Conservation (phyloP, 2,329 filamentous ascomycete genomes). For the Ustilaginoidea virens region DNA sequence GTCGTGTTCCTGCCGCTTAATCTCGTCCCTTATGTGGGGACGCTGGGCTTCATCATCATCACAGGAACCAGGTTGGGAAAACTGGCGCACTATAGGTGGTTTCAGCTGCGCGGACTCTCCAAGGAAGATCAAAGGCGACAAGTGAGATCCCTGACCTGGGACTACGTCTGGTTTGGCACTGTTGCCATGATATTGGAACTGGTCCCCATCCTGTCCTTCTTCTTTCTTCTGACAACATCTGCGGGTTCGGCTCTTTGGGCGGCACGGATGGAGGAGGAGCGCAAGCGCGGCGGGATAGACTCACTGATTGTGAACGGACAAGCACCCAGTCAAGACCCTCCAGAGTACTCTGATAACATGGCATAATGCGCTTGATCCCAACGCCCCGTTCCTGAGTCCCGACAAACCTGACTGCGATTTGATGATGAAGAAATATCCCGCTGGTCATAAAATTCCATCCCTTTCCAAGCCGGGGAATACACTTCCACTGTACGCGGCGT, state of each 20-base stretch:
- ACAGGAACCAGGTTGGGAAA: conserved; percentile 81
- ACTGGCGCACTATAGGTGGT: conserved; percentile 83
- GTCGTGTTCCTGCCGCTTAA: conserved; percentile 69
- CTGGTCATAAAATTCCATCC: too few species aligned
- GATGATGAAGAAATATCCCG: too few species aligned
- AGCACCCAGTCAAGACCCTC: conserved; percentile 9
- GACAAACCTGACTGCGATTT: too few species aligned
- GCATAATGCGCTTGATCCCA: too few species aligned
- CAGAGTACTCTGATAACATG: conserved; percentile 14
- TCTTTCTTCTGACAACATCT: conserved; percentile 81
- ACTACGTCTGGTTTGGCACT: conserved; percentile 89
- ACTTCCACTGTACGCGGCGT: too few species aligned
- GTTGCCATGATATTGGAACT: conserved; percentile 73
- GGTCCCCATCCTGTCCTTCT: conserved; percentile 81
- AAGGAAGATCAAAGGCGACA: conserved; percentile 61
- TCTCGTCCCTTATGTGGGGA: conserved; percentile 69
- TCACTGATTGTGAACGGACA: conserved; percentile 7
- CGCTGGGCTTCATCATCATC: conserved; percentile 71
- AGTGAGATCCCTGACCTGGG: conserved; percentile 52
- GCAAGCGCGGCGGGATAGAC: conserved; percentile 8
- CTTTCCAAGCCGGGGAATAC: too few species aligned
- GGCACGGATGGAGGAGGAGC: conserved; percentile 54
- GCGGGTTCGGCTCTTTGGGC: conserved; percentile 79
- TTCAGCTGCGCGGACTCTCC: conserved; percentile 58
- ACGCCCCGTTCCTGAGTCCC: too few species aligned